Evolutionary conservation across 805 yeast genomes (phyloP).

Genomic region (Tetrapisispora pingtungensis): DNA sequence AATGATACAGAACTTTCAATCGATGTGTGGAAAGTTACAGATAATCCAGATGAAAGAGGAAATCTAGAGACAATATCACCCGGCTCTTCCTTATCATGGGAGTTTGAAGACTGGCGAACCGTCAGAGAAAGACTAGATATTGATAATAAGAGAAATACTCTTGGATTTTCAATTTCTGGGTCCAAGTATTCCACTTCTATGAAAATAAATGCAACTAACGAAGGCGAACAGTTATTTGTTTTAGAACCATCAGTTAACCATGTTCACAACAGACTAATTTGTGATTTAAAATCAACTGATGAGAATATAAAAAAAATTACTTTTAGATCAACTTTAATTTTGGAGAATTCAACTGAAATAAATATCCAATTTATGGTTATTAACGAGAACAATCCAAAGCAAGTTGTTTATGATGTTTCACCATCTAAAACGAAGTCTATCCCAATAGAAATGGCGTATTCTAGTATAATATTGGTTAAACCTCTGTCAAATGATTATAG

Average conservation of each 20-base stretch:
- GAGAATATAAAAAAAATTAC: conserved; percentile 72
- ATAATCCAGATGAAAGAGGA: conserved; percentile 20
- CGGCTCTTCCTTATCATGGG: conserved; percentile 60
- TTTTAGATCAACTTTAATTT: conserved; percentile 64
- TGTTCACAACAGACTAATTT: conserved; percentile 63
- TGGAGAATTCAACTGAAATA: conserved; percentile 60
- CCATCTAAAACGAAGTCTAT: conserved; percentile 55
- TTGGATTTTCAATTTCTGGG: conserved; percentile 53
- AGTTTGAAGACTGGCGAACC: conserved; percentile 88
- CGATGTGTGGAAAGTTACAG: conserved; percentile 70
- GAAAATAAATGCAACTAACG: conserved; percentile 59
- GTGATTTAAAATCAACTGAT: conserved; percentile 57
- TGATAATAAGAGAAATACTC: conserved; percentile 46
- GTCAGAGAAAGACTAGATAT: conserved; percentile 71
- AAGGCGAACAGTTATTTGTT: conserved; percentile 71
- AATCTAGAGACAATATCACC: conserved; percentile 33
- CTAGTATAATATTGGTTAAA: conserved; percentile 44
- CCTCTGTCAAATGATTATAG: conserved; percentile 52
- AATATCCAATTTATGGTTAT: conserved; percentile 37
- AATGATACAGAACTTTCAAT: conserved; percentile 81
- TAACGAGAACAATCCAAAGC: conserved; percentile 23
- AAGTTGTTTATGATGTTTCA: conserved; percentile 33
- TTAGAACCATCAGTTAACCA: conserved; percentile 51
- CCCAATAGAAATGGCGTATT: conserved; percentile 63
- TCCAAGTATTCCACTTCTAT: conserved; percentile 45